Conservation (phyloP, 768 basidiomycete species). For the Guyanaporus albipodus region DNA sequence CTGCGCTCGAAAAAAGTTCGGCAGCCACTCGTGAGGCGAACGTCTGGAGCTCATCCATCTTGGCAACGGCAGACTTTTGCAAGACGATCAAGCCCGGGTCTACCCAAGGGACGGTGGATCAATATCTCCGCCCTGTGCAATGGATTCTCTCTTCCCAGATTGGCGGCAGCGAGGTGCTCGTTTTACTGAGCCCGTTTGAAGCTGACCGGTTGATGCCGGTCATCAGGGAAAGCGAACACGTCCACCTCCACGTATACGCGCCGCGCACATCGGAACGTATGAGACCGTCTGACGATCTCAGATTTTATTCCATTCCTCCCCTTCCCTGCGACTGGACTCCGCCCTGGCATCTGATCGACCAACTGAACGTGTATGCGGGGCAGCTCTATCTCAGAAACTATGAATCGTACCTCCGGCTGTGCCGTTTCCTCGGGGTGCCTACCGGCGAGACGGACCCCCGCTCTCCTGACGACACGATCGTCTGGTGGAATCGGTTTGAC, state of each 20-base stretch:
- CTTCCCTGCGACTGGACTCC: neutral
- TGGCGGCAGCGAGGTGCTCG: neutral
- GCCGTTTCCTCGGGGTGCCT: neutral
- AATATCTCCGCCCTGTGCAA: neutral
- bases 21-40: neutral
- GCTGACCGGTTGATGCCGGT: neutral
- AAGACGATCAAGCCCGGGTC: neutral
- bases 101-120: neutral
- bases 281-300: neutral
- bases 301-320: neutral
- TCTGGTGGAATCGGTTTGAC: neutral
- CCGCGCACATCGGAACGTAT: neutral
- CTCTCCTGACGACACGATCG: neutral
- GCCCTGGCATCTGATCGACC: neutral
- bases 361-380: neutral
- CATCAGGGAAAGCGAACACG: neutral
- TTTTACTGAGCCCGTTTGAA: neutral
- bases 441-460: too few species aligned
- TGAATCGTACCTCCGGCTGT: neutral
- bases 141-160: neutral
- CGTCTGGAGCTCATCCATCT: neutral
- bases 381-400: neutral
- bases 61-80: neutral
- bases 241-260: neutral
- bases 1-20: neutral